These are phyloP conservation scores for Aaosphaeria arxii DNA, from an alignment of 2,329 filamentous ascomycete species.

Conservation along the genomic window DNA sequence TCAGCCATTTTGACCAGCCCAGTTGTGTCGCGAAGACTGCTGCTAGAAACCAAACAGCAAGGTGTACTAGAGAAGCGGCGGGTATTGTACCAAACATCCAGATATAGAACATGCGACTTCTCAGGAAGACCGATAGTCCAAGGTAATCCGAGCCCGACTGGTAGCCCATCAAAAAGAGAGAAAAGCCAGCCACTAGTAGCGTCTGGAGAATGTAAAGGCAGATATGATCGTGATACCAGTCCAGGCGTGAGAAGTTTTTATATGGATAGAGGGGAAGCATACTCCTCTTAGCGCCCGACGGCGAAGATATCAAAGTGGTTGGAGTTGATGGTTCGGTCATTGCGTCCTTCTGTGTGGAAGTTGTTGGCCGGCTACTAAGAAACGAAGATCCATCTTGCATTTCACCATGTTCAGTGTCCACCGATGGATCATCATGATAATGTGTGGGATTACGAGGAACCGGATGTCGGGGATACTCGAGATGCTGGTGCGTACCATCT, in stretches of 20 bases:
- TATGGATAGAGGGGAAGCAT: slow-evolving; percentile 11
- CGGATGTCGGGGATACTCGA: slow-evolving; percentile 1
- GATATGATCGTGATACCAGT: slow-evolving; percentile 18
- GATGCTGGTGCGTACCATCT: not conserved
- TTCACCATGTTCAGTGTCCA: not conserved
- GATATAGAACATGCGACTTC: slow-evolving; percentile 15
- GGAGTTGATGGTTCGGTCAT: not conserved
- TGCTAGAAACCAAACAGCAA: slow-evolving; percentile 13
- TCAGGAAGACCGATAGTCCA: slow-evolving; percentile 15
- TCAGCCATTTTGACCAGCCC: slow-evolving; percentile 7
- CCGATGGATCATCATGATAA: slow-evolving; percentile 7
- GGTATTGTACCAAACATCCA: slow-evolving; percentile 17
- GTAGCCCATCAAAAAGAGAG: slow-evolving; percentile 12
- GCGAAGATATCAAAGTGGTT: not conserved
- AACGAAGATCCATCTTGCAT: no score
- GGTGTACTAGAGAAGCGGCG: slow-evolving; percentile 11
- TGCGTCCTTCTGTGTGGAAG: not conserved
- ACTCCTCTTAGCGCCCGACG: not conserved
- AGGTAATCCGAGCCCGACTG: slow-evolving; percentile 9
- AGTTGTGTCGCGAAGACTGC: slow-evolving; percentile 4
- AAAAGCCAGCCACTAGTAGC: slow-evolving; percentile 10
- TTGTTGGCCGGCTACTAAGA: not conserved
- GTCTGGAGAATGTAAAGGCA: slow-evolving; percentile 14
- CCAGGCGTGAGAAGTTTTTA: slow-evolving; percentile 5
- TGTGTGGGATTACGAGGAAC: slow-evolving; percentile 6